These are phyloP conservation scores for Zygoascus ofunaensis DNA, from an alignment of 805 yeast species.

Conservation along the genomic window DNA sequence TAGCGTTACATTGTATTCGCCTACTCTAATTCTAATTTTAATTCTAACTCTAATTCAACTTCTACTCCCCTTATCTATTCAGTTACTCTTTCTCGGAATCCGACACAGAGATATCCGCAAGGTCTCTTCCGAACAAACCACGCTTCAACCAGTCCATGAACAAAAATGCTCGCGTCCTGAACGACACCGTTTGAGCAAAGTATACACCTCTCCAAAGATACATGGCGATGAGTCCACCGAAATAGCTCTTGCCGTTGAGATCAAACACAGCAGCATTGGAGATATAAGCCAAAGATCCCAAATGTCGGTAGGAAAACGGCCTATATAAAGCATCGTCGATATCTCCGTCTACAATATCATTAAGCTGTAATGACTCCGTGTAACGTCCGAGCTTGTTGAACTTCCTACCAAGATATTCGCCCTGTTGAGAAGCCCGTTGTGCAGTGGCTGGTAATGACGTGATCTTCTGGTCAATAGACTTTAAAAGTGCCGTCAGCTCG, in stretches of 20 bases:
- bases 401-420: constrained; percentile 54
- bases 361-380: constrained; percentile 35
- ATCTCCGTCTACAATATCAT: constrained; percentile 44
- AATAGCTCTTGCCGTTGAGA: constrained; percentile 47
- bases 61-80: no score
- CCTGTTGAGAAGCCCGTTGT: constrained; percentile 66
- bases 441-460: constrained; percentile 68
- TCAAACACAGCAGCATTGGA: constrained; percentile 68
- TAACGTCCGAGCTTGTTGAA: constrained; percentile 43
- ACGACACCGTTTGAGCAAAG: constrained; percentile 57
- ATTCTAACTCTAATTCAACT: no score
- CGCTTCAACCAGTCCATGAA: constrained; percentile 64
- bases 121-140: constrained; percentile 31
- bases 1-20: no score
- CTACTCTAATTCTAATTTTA: no score
- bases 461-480: constrained; percentile 51
- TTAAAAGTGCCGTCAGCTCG: constrained; percentile 42
- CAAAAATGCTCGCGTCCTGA: constrained; percentile 52
- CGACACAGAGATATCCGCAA: constrained; percentile 15
- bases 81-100: no score
- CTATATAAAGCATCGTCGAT: constrained; percentile 45
- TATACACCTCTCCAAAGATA: constrained; percentile 65
- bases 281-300: constrained; percentile 60
- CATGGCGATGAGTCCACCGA: constrained; percentile 63
- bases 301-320: constrained; percentile 54